Evolutionary conservation across 2,329 filamentous ascomycete genomes (phyloP), one percentile per base, ranked within the genome.

Genomic region (Talaromyces sp.): DNA sequence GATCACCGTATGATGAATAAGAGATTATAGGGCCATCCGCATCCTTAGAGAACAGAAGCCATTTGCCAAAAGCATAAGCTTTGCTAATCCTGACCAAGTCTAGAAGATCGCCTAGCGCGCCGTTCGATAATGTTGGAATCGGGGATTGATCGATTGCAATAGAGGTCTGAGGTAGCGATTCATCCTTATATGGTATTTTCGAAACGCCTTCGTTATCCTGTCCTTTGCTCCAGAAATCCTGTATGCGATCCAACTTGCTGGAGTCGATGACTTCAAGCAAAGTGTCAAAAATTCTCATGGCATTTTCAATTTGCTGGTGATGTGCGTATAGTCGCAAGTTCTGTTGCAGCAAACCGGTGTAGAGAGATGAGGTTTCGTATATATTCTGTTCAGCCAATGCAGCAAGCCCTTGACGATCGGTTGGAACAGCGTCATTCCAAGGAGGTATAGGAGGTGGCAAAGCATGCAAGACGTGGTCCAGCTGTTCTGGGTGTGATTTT

Each of bases 1-100:
- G 79, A 67, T 85, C 74, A 2, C 70, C 70, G 68, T 86, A 87
- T 31, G 80, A 68, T 22, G 71, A 70, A 13, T 71, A 69, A 25
- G 79, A 74, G 27, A 88, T 84, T 2, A 84, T 67, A n/a, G 85
- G 83, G 0, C 83, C 84, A 68, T 87, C 84, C 15, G 84, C 68
- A 67, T 85, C 84, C 10, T 79, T 70, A 0, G 81, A 82, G 63
- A 82, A 80, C 1, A 88, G 73, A 13, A 88, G 73, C 81, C 82
- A 86, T 37, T 80, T 77, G 3, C 83, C 85, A 62, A 87, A 77
- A 17, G 81, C 78, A 66, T 79, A 83, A 8, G 79, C 73, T 60
- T 78, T 78, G 15, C 80, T 75, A 22, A 80, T 75, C 0, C 80
- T 83, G 25, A 80, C 75, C 33, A 86, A 69, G 66, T 86, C 82